phyloP scores from a whole-genome alignment of 202 grass and related monocot species.

The Bolboschoenoplectus hybrid region DNA sequence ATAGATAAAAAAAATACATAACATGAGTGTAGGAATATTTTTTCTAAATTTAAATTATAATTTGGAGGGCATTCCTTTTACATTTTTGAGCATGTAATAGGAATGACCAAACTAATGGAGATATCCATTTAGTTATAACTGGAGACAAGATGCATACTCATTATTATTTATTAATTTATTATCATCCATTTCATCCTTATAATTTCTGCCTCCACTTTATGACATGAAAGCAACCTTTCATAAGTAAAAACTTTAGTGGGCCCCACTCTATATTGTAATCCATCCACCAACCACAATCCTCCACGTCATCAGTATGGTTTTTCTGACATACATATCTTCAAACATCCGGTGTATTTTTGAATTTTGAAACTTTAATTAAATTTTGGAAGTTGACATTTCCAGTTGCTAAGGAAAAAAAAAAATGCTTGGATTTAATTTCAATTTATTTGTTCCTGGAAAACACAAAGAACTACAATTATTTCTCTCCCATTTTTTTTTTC shows the following conservation, averaged over 20 bases:
- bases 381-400: neutral
- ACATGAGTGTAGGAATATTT: too few species aligned
- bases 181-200: neutral
- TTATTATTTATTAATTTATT: too few species aligned
- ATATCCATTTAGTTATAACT: neutral
- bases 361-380: neutral
- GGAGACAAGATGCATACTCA: neutral
- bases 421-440: neutral
- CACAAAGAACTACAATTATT: neutral
- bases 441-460: neutral
- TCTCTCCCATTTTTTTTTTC: neutral
- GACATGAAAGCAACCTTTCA: neutral
- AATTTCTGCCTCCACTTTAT: neutral
- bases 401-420: neutral
- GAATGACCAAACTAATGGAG: neutral
- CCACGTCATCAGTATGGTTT: constrained; percentile 3
- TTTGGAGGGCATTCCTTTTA: neutral
- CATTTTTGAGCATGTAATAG: neutral
- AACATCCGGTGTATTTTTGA: neutral
- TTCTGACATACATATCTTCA: neutral
- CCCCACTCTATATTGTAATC: neutral
- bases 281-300: neutral
- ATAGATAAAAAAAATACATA: too few species aligned
- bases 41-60: neutral
- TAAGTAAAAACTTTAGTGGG: neutral